Base-by-base conservation (phyloP, 1,139 yeast genomes). In the Suhomyces panamericanus region DNA sequence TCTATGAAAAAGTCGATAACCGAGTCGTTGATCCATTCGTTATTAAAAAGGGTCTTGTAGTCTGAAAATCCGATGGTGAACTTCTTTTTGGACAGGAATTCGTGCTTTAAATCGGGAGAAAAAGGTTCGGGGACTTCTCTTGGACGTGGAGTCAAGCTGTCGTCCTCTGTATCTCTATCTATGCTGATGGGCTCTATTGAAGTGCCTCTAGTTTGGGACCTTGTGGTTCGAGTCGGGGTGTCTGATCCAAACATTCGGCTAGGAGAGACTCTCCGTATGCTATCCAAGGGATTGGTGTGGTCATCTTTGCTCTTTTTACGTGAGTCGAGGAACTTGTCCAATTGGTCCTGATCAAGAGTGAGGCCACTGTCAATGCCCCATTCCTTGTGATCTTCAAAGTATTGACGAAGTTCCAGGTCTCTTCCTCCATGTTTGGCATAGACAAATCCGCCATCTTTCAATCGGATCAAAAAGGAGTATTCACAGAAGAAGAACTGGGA, bases 1-100 rank as follows among this genome's bases (percentile, higher is more conserved):
- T 78, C 80, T 22, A 84, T 69, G 56, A 85, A 85, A 57, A 86
- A 86, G 58, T 86, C 95, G 39, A 86, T 81, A 35, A 86, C 70
- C 0, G 83, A 73, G 55, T 86, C 95, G 60, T 86, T 86, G 28
- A 86, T 78, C 95, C 95, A 86, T 50, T 83, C 84, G 43, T 81
- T 80, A 52, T 81, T 80, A 58, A 81, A 82, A 6, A 86, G 67
- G 32, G 91, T 84, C 52, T 77, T 77, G 61, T 83, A 86, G 59
- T 86, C 95, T 26, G 78, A 70, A 49, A 76, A 75, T 1, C 78
- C 70, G 4, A 86, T 75, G 6, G 77, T 73, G 49, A 84, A 76
- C 3, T 60, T 59, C 12, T 75, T 69, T 7, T 73, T 75, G 50
- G 78, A 80, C 12, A 62, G 56, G 49, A 85, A 80, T 13, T 64